Percentiles rank a stretch among this genome's conserved stretches.
Conservation (phyloP, 257 asterid species). For the Gentiana macrophylla region DNA sequence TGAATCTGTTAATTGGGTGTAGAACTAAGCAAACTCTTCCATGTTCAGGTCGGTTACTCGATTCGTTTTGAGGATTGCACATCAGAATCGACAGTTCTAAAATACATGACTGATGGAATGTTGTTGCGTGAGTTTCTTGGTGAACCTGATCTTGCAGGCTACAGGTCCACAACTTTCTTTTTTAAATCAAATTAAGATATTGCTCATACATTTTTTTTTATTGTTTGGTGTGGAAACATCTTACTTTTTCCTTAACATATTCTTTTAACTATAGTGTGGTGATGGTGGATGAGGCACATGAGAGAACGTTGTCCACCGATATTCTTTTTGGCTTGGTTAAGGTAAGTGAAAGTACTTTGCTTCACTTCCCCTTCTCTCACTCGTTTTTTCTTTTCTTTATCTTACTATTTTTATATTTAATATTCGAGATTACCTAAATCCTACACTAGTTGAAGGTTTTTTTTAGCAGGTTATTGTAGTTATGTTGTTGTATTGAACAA, state of each 20-base stretch:
- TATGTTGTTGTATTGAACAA: too few relatives aligned
- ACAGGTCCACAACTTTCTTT: constrained; percentile 39
- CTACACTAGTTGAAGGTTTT: too few relatives aligned
- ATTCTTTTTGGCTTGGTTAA: constrained; percentile 88
- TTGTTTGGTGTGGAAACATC: neutral
- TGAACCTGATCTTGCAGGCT: constrained; percentile 86
- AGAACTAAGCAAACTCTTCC: neutral
- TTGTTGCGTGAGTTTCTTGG: constrained; percentile 82
- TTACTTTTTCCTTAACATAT: constrained; percentile 11
- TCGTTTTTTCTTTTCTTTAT: neutral
- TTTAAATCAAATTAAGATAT: too few relatives aligned
- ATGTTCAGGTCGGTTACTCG: constrained; percentile 71
- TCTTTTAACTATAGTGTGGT: constrained; percentile 46
- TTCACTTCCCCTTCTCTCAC: neutral
- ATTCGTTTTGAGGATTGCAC: constrained; percentile 96
- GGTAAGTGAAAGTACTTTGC: constrained; percentile 20
- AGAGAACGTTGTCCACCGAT: constrained; percentile 85
- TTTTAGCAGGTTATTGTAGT: too few relatives aligned
- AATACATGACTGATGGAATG: constrained; percentile 96
- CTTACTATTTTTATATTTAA: too few relatives aligned
- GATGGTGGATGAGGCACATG: constrained; percentile 98
- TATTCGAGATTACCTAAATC: too few relatives aligned
- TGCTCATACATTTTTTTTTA: neutral
- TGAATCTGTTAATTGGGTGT: neutral
- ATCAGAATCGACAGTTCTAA: constrained; percentile 71